Base-by-base conservation (phyloP, 352 stramenopile species). In the Globisporangium mamillatum region DNA sequence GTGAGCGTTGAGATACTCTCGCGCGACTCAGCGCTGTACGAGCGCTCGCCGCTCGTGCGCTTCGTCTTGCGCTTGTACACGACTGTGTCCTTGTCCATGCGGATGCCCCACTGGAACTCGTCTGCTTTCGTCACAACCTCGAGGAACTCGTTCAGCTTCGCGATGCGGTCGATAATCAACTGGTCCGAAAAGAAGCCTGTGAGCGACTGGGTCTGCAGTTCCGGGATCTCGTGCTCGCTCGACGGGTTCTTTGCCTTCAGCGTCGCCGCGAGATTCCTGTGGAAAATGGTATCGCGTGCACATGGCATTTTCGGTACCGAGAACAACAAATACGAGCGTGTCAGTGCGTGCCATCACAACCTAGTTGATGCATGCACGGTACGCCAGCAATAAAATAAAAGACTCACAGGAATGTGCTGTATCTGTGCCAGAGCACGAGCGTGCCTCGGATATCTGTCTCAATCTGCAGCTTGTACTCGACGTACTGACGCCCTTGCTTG, bases 41-140 rank as follows among this genome's bases (percentile, higher is more conserved):
- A 78, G n/a, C 82, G 82, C 64, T 92, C 84, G 50, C 64, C 67
- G 27, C 10, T 65, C 58, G 67, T 60, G 55, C 85, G 85, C 76
- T 93, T 93, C 72, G 75, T 93, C 80, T 93, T 92, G 80, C 84
- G 84, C 73, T 95, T 95, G 84, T 92, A 93, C 66, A 94, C 88
- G 77, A 87, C 91, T 70, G 86, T 94, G 73, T 94, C 86, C 73
- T 95, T 93, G 75, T 95, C 86, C 88, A 95, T 93, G 77, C 88
- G 84, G 74, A 95, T 95, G 52, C 86, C 88, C 88, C 88, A 95
- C 66, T 95, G 86, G 75, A 95, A 94, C 70, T 91, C 85, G 61
- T 93, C 84, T 20, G 86, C 84, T 70, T 91, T 92, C 60, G 86
- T 93, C 59, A 93, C 86, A 38, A 91, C 85, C 68, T 93, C 84